phyloP scores from a whole-genome alignment of 2,329 filamentous ascomycete species.

The Hymenoscyphus occultus region DNA sequence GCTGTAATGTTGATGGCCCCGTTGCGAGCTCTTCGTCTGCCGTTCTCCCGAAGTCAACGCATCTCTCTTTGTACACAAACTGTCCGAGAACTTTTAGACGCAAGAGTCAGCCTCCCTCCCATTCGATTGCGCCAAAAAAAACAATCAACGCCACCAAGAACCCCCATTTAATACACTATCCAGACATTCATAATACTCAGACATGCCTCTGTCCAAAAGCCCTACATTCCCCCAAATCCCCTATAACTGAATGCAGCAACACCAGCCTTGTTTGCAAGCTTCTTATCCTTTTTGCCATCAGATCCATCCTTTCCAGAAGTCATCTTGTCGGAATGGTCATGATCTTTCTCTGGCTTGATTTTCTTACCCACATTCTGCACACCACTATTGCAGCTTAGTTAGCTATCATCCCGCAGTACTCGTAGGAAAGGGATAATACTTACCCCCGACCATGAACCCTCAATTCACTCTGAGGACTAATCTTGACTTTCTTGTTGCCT shows the following conservation, averaged over 20 bases:
- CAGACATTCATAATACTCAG: background rate
- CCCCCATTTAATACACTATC: background rate
- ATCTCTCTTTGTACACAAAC: too few relatives aligned
- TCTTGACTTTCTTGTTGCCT: constrained; percentile 45
- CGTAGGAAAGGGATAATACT: constrained; percentile 28
- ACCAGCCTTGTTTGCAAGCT: constrained; percentile 24
- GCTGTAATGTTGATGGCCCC: too few relatives aligned
- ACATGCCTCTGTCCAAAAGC: background rate
- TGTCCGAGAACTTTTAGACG: too few relatives aligned
- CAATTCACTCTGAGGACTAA: constrained; percentile 47
- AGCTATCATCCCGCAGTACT: constrained; percentile 9
- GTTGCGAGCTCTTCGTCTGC: too few relatives aligned
- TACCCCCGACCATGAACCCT: constrained; percentile 53
- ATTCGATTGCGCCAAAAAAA: background rate
- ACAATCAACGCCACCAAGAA: background rate
- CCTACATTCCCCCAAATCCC: constrained; percentile 17
- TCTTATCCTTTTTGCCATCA: constrained; percentile 45
- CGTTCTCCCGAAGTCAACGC: too few relatives aligned
- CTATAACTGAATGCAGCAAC: constrained; percentile 40
- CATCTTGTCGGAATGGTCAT: constrained; percentile 21
- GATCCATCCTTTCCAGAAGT: constrained; percentile 24
- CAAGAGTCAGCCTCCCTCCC: background rate
- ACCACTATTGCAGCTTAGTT: constrained; percentile 35
- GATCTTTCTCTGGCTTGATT: constrained; percentile 16
- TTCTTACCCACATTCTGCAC: constrained; percentile 50